These are phyloP conservation scores for Plenodomus lindquistii DNA, from an alignment of 2,329 filamentous ascomycete species.

Conservation along the genomic window DNA sequence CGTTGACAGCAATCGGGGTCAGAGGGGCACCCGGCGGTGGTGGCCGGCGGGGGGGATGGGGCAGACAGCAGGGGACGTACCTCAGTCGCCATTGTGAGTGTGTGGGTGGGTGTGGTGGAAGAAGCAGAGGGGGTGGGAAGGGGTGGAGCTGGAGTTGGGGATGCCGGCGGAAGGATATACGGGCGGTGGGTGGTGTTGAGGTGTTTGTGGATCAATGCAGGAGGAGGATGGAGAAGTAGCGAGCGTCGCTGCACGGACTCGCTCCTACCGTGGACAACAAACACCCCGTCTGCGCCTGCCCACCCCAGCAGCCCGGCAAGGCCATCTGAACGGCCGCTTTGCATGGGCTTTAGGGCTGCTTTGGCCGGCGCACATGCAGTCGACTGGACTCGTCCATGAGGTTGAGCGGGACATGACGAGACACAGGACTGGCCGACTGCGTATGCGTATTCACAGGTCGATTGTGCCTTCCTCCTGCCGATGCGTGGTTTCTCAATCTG, in stretches of 20 bases:
- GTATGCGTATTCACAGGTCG: too few species aligned
- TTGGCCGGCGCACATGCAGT: not conserved
- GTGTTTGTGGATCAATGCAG: constrained; percentile 28
- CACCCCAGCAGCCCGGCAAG: constrained; percentile 7
- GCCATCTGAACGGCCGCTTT: constrained; percentile 15
- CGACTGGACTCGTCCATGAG: too few species aligned
- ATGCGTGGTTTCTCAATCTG: not conserved
- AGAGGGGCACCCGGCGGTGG: constrained; percentile 47
- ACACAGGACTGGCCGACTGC: too few species aligned
- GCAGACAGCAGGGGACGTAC: constrained; percentile 54
- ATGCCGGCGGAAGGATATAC: constrained; percentile 28
- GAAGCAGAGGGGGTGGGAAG: constrained; percentile 19
- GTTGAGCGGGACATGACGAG: not conserved
- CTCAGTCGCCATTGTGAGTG: constrained; percentile 63
- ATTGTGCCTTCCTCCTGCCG: not conserved
- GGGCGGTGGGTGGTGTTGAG: constrained; percentile 23
- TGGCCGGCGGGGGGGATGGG: constrained; percentile 36
- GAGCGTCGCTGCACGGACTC: not conserved
- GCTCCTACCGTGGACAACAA: constrained; percentile 2
- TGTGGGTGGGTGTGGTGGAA: constrained; percentile 12
- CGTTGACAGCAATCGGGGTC: constrained; percentile 40
- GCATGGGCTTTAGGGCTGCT: constrained; percentile 13
- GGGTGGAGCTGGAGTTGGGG: constrained; percentile 17
- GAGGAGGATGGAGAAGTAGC: constrained; percentile 18
- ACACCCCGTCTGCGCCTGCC: constrained; percentile 28